Base-by-base conservation (phyloP, 2,329 filamentous ascomycete species). In the Cordyceps cicadae region DNA sequence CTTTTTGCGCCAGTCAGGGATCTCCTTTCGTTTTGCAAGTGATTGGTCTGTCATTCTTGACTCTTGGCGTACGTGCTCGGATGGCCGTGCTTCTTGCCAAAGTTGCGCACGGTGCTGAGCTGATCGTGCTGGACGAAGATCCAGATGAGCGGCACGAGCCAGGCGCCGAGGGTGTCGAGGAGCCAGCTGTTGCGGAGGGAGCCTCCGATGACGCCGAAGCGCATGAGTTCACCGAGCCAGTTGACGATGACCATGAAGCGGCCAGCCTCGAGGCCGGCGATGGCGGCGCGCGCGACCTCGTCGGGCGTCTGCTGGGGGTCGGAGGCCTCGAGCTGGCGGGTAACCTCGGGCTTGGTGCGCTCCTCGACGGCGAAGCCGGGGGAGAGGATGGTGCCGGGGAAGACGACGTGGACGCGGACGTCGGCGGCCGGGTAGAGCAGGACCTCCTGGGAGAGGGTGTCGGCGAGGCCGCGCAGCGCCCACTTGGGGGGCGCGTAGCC, bases 401-500 rank as follows among this genome's bases (percentile, higher is more conserved):
- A 89, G 14, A 97, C 84, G 48, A 90, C 82, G 69, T 96, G 90
- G 21, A 97, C 80, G 67, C 88, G 85, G 59, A 97, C 87, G 49
- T 87, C 83, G 58, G 87, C 87, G 58, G 87, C 87, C 50, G 92
- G 92, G 77, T 97, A 99, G 56, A 97, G 78, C 67, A 91, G 79
- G 49, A 95, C 77, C 75, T 99, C 94, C 70, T 93, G 90, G 24
- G 85, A 85, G 54, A 99, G 79, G 0, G 87, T 87, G 71, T 99
- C 94, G 59, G 89, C 88, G 15, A 99, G 80, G 17, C 86, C 87
- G 62, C 91, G 86, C 66, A 99, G 79, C 1, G 94, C 94, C 59
- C 87, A 87, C 76, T 99, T 99, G 60, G 88, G 81, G 3, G 93
- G 90, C 0, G 86, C 83, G 74, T 99, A 99, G 0, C 90, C 83